phyloP scores from a whole-genome alignment of 768 basidiomycete species.

The Rhodocollybia butyracea region DNA sequence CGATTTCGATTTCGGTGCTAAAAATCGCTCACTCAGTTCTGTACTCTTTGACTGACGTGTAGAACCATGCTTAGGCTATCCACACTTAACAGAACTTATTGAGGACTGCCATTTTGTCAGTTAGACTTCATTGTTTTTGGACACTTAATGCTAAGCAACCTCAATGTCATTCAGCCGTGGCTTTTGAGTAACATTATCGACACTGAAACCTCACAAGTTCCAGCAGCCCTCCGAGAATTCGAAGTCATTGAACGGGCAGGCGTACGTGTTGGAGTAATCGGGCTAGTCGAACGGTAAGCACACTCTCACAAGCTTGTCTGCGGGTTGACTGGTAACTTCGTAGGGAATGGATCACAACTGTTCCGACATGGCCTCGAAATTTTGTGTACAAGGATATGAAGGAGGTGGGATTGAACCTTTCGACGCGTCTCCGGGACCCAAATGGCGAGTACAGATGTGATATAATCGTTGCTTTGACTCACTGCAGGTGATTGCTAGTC shows the following conservation, averaged over 20 bases:
- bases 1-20: conserved; percentile 85
- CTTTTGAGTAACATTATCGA: conserved; percentile 86
- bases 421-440: conserved; percentile 68
- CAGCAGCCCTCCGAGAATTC: conserved; percentile 59
- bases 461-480: conserved; percentile 82
- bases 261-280: conserved; percentile 74
- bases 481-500: conserved; percentile 52
- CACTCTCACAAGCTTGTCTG: not conserved
- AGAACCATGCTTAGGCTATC: conserved; percentile 42
- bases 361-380: conserved; percentile 80
- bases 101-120: conserved; percentile 72
- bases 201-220: conserved; percentile 55
- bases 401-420: conserved; percentile 69
- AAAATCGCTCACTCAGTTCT: not conserved
- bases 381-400: conserved; percentile 79
- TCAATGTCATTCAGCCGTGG: no score
- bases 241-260: conserved; percentile 68
- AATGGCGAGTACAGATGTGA: conserved; percentile 70
- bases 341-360: conserved; percentile 88
- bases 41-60: not conserved
- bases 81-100: conserved; percentile 64
- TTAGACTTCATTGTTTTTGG: no score
- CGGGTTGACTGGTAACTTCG: not conserved
- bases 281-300: conserved; percentile 79
- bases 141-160: no score